Conservation (phyloP, 495 filamentous ascomycete genomes). For the Aeminium ludgeri region DNA sequence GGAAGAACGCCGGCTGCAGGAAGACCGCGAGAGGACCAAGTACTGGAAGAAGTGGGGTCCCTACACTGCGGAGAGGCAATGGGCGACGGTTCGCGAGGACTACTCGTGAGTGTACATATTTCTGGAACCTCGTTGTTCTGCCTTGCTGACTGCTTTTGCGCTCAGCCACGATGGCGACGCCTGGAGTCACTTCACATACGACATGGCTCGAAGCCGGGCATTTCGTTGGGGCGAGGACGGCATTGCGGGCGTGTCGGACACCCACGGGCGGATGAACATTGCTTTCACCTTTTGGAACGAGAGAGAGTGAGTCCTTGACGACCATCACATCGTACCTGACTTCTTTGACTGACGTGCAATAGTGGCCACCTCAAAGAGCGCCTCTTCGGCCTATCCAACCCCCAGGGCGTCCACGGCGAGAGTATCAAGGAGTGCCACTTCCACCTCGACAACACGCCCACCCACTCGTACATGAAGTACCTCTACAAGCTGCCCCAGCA, state of each 20-base stretch:
- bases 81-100: slow-evolving; percentile 91
- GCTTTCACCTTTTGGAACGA: slow-evolving; percentile 96
- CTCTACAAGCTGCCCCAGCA: slow-evolving; percentile 93
- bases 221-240: slow-evolving; percentile 96
- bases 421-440: slow-evolving; percentile 93
- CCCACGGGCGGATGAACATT: slow-evolving; percentile 77
- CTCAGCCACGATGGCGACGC: slow-evolving; percentile 65
- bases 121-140: slow-evolving; percentile 6
- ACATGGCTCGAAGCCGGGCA: slow-evolving; percentile 68
- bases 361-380: slow-evolving; percentile 89
- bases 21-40: slow-evolving; percentile 58
- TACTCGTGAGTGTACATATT: slow-evolving; percentile 49
- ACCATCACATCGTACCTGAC: not conserved
- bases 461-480: slow-evolving; percentile 95
- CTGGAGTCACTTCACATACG: slow-evolving; percentile 93
- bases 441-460: slow-evolving; percentile 84
- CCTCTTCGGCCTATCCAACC: slow-evolving; percentile 85
- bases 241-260: slow-evolving; percentile 88
- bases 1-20: slow-evolving; percentile 76
- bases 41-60: slow-evolving; percentile 97
- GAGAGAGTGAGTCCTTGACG: slow-evolving; percentile 51
- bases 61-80: slow-evolving; percentile 64
- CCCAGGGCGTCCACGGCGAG: slow-evolving; percentile 91
- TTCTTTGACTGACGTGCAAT: slow-evolving; percentile 6
- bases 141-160: slow-evolving; percentile 3